phyloP scores from a whole-genome alignment of 169 alveolate genomes.

The Plasmodium sp. region DNA sequence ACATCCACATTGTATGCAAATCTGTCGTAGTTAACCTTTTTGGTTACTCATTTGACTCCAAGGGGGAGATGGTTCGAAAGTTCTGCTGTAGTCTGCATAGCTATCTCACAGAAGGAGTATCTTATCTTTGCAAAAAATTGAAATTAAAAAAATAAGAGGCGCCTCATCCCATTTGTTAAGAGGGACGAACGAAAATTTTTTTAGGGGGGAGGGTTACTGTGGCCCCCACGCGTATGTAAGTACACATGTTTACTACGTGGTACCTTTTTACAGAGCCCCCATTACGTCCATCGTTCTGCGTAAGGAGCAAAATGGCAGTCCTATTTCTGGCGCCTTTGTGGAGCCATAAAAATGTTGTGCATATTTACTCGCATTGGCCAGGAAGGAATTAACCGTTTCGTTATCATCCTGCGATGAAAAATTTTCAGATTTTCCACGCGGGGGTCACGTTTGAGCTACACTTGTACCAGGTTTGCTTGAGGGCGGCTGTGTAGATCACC shows the following conservation, averaged over 20 bases:
- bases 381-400: background rate
- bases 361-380: background rate
- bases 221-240: background rate
- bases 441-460: no score
- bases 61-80: background rate
- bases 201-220: background rate
- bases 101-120: background rate
- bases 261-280: background rate
- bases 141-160: background rate
- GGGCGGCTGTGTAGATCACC: background rate
- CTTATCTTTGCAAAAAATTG: background rate
- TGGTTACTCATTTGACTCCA: background rate
- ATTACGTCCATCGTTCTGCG: background rate
- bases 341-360: background rate
- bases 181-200: background rate
- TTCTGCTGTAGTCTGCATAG: background rate
- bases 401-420: background rate
- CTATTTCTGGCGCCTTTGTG: background rate
- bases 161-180: background rate
- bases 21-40: background rate
- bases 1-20: background rate
- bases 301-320: background rate
- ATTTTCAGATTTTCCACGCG: background rate
- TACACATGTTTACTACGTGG: background rate
- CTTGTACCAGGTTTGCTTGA: background rate